A percentile compares a stretch with the other conserved stretches of the same genome.
phyloP scores from a whole-genome alignment of 345 rosid species.

The Pugionium dolabratum region DNA sequence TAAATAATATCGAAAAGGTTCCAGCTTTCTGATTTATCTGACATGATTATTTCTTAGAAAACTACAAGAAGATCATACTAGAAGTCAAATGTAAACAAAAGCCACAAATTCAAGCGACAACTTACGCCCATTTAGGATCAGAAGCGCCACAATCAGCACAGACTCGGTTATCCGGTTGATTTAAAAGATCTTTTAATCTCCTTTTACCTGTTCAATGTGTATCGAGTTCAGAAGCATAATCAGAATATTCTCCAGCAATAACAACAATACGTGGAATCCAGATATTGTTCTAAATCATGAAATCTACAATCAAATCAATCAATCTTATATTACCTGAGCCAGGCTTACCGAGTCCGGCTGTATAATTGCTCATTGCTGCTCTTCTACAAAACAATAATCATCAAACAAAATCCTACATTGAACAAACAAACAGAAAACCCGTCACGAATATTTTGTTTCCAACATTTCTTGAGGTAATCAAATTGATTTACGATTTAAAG shows the following conservation, averaged over 20 bases:
- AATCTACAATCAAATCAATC: not conserved
- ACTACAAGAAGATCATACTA: not conserved
- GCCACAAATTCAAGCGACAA: not conserved
- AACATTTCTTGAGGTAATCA: constrained; percentile 2
- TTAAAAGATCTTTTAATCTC: constrained; percentile 42
- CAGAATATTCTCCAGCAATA: constrained; percentile 3
- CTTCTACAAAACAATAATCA: constrained; percentile 27
- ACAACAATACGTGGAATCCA: constrained; percentile 7
- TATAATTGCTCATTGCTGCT: constrained; percentile 34
- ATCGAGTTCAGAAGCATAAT: not conserved
- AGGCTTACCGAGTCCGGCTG: constrained; percentile 41
- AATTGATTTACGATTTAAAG: not conserved
- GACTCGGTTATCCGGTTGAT: constrained; percentile 51
- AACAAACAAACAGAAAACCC: not conserved
- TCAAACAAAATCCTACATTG: constrained; percentile 33
- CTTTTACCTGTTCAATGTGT: constrained; percentile 34
- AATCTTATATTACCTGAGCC: constrained; percentile 36
- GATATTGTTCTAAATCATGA: not conserved
- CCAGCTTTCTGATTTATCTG: not conserved
- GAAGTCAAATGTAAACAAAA: not conserved
- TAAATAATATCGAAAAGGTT: not conserved
- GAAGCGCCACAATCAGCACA: constrained; percentile 94
- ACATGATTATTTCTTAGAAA: not conserved
- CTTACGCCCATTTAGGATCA: constrained; percentile 98
- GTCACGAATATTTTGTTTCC: constrained; percentile 1